Evolutionary conservation across 2,329 filamentous ascomycete genomes (phyloP).

Genomic region (Stagonosporopsis tanaceti): DNA sequence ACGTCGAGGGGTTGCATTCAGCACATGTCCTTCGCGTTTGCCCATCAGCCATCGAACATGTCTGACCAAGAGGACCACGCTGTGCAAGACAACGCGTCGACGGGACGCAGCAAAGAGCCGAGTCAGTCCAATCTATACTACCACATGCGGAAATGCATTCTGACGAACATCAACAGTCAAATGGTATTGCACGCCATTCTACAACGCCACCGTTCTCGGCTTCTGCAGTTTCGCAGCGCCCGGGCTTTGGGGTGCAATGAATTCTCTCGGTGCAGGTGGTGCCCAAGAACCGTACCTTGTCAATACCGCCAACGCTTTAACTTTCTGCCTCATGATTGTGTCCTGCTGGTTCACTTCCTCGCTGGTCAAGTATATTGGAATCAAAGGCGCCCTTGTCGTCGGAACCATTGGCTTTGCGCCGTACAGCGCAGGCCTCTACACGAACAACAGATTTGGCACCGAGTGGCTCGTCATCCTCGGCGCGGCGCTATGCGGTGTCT

Average conservation of each 20-base stretch:
- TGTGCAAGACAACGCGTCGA: neutral
- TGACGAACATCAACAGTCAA: slow-evolving; percentile 54
- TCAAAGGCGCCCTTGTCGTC: slow-evolving; percentile 21
- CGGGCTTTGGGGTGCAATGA: slow-evolving; percentile 30
- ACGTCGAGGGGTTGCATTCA: neutral
- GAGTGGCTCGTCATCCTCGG: slow-evolving; percentile 26
- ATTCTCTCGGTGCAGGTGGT: slow-evolving; percentile 27
- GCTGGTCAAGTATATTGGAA: slow-evolving; percentile 20
- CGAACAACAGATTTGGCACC: slow-evolving; percentile 24
- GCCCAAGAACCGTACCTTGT: slow-evolving; percentile 24
- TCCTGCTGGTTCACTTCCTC: slow-evolving; percentile 23
- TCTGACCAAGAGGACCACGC: neutral
- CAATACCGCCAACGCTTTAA: slow-evolving; percentile 27
- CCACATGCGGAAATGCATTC: neutral
- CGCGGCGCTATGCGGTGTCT: slow-evolving; percentile 23
- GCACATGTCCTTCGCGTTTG: neutral
- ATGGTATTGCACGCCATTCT: slow-evolving; percentile 76
- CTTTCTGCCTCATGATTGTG: slow-evolving; percentile 23
- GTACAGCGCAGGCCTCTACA: slow-evolving; percentile 27
- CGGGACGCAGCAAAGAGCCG: neutral
- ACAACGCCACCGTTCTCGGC: slow-evolving; percentile 74
- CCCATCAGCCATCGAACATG: neutral
- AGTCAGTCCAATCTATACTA: neutral
- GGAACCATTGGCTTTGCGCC: slow-evolving; percentile 25
- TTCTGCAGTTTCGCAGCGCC: slow-evolving; percentile 71